Conservation (phyloP, 306 rosid species). For the Lagenaria siceraria region DNA sequence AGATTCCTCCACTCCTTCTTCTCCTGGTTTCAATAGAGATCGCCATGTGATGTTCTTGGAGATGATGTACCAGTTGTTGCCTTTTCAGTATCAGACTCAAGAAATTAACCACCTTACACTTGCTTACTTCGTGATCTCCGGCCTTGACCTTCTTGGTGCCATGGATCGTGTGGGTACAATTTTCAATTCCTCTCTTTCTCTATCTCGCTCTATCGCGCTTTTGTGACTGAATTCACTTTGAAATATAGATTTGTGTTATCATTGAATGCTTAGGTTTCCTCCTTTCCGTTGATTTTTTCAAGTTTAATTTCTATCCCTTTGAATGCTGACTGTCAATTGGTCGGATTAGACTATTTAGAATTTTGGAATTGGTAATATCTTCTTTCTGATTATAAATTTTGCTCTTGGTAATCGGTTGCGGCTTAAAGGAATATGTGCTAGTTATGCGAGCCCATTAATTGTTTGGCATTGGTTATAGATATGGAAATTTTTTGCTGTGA, state of each 20-base stretch:
- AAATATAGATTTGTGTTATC: neutral
- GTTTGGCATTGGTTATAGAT: neutral
- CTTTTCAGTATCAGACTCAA: slow-evolving; percentile 46
- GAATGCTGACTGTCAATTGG: neutral
- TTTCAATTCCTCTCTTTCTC: neutral
- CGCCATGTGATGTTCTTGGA: slow-evolving; percentile 38
- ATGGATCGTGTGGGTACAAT: slow-evolving; percentile 28
- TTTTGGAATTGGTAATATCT: neutral
- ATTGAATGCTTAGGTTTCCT: neutral
- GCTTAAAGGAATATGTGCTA: neutral
- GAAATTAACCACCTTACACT: slow-evolving; percentile 88
- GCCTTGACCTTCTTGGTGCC: slow-evolving; percentile 56
- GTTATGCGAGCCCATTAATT: neutral
- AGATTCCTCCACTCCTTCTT: slow-evolving; percentile 7
- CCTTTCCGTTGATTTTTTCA: neutral
- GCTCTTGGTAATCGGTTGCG: neutral
- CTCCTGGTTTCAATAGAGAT: slow-evolving; percentile 36
- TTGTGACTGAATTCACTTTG: neutral
- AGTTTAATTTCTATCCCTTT: neutral
- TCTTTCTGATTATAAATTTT: neutral
- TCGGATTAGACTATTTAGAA: neutral
- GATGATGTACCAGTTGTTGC: slow-evolving; percentile 69
- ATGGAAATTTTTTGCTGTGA: neutral
- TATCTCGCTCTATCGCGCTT: neutral
- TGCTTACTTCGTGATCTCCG: slow-evolving; percentile 78